Evolutionary conservation across 1,139 yeast species (phyloP).

Genomic region (Arxiozyma telluris): DNA sequence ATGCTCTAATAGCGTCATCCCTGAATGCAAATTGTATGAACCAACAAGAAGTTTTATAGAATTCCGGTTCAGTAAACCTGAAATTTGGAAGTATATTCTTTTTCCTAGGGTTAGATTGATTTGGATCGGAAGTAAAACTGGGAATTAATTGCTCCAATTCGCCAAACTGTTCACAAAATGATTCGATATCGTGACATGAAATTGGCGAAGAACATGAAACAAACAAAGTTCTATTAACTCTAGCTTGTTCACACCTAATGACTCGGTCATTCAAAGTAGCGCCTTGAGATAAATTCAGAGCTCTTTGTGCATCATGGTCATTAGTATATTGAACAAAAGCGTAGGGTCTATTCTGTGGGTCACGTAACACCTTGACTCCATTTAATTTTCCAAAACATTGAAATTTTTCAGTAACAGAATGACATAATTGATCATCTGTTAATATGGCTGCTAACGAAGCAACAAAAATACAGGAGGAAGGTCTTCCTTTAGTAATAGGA

Average conservation of each 20-base stretch:
- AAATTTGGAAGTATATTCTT: neutral
- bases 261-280: conserved; percentile 62
- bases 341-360: conserved; percentile 76
- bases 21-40: conserved; percentile 74
- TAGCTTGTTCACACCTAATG: conserved; percentile 82
- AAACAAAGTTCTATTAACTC: conserved; percentile 78
- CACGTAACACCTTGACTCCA: conserved; percentile 79
- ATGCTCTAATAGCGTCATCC: conserved; percentile 86
- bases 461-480: conserved; percentile 83
- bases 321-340: conserved; percentile 83
- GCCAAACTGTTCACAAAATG: conserved; percentile 47
- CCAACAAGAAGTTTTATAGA: conserved; percentile 43
- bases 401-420: conserved; percentile 59
- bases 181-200: conserved; percentile 31
- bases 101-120: neutral
- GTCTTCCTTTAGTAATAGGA: conserved; percentile 37
- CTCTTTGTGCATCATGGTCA: conserved; percentile 61
- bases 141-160: conserved; percentile 63
- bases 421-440: conserved; percentile 60
- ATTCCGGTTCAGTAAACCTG: neutral
- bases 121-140: conserved; percentile 31
- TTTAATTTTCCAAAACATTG: conserved; percentile 58
- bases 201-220: conserved; percentile 29
- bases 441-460: conserved; percentile 61
- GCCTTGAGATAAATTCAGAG: conserved; percentile 62